Percentiles rank a stretch among this genome's conserved stretches.
These are phyloP conservation scores for Borovskyia barvae DNA, from an alignment of 208 protist genomes.

Conservation along the genomic window DNA sequence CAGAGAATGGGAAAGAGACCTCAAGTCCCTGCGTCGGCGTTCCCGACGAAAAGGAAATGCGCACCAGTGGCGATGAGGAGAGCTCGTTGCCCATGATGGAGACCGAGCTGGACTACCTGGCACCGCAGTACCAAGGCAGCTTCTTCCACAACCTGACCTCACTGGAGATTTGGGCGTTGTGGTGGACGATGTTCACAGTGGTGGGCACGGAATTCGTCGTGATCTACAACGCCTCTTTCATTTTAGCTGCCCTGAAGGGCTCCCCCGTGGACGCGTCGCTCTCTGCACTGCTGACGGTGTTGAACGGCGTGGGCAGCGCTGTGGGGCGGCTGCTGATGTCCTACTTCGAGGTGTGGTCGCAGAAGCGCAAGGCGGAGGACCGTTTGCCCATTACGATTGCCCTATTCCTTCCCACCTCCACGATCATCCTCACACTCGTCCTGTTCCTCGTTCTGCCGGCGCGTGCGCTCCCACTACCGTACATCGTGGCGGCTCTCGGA, in stretches of 20 bases:
- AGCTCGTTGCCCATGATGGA: conserved; percentile 2
- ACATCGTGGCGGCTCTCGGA: conserved; percentile 43
- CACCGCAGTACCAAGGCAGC: conserved; percentile 47
- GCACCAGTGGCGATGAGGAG: not conserved
- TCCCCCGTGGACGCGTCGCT: conserved; percentile 27
- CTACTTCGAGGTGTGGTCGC: conserved; percentile 45
- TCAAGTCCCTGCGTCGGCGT: no score
- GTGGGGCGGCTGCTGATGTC: conserved; percentile 55
- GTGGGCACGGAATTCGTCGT: conserved; percentile 42
- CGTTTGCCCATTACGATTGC: conserved; percentile 56
- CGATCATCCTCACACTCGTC: conserved; percentile 39
- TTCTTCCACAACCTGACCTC: conserved; percentile 44
- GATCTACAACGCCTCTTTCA: conserved; percentile 52
- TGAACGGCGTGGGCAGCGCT: conserved; percentile 57
- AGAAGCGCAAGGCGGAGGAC: conserved; percentile 42
- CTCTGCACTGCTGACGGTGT: conserved; percentile 45
- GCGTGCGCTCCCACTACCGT: conserved; percentile 46
- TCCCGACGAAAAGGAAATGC: not conserved
- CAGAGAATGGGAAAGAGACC: no score
- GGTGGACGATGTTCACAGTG: conserved; percentile 44
- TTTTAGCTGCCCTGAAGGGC: conserved; percentile 41
- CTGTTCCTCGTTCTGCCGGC: conserved; percentile 40
- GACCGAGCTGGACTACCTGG: conserved; percentile 56
- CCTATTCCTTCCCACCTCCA: conserved; percentile 37
- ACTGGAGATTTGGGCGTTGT: conserved; percentile 41